Evolutionary conservation across 495 filamentous ascomycete genomes (phyloP), one percentile per base, ranked within the genome.

Genomic region (Apodospora peruviana): DNA sequence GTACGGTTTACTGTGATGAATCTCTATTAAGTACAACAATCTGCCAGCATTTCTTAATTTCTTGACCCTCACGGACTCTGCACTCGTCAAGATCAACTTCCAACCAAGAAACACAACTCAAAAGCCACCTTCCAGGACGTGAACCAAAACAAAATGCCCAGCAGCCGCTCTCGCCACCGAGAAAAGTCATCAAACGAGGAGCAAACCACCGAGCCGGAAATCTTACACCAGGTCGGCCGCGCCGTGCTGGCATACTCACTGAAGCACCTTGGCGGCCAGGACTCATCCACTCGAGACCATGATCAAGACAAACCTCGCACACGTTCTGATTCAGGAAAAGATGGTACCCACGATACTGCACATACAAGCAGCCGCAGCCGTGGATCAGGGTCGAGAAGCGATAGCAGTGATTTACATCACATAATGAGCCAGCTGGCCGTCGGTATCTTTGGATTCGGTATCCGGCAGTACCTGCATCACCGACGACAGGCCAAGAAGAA

Each of bases 341-440:
- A n/a, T n/a, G n/a, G n/a, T n/a, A n/a, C n/a, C n/a, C n/a, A n/a
- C n/a, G n/a, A n/a, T n/a, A n/a, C n/a, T n/a, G n/a, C n/a, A n/a
- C n/a, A n/a, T n/a, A 32, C 27, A 7, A 14, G 14, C 7, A 32
- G 27, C 27, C 27, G 27, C 27, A 7, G 7, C 7, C 11, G 19
- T 20, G 24, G 37, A 21, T n/a, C 46, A 32, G 14, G 27, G 10
- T 0, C 36, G 21, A 20, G 24, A 7, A 44, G 37, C 32, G 37
- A 53, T 25, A 47, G 47, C 47, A 46, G 48, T 18, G 56, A 64
- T 38, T 39, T 62, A 21, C 58, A 64, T 48, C 19, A 48, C 4
- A 45, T 60, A 19, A 38, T 62, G 19, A 55, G 52, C 21, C 61
- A 64, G 39, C 48, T 64, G 10, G 61, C 51, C 4, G 56, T 61